Evolutionary conservation across 2,329 filamentous ascomycete genomes (phyloP).

Genomic region (Penicillium frequentans): DNA sequence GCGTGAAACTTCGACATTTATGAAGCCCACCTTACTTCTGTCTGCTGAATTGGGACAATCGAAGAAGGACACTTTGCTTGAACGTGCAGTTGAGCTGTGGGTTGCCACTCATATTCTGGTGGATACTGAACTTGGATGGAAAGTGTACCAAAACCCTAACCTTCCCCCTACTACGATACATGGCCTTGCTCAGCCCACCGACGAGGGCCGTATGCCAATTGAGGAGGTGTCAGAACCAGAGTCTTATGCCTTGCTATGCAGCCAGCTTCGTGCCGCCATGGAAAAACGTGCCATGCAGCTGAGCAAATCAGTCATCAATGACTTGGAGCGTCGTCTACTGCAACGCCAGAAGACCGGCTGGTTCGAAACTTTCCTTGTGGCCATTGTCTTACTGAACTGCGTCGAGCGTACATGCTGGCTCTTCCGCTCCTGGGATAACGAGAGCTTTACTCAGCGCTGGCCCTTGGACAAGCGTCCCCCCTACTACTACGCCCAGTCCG

Average conservation of each 20-base stretch:
- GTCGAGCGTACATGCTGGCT: slow-evolving; percentile 61
- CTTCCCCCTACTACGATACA: slow-evolving; percentile 38
- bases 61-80: slow-evolving; percentile 40
- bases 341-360: slow-evolving; percentile 57
- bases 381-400: slow-evolving; percentile 59
- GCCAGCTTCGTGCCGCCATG: slow-evolving; percentile 55
- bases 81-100: slow-evolving; percentile 57
- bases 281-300: slow-evolving; percentile 56
- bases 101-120: slow-evolving; percentile 56
- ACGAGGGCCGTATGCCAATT: slow-evolving; percentile 42
- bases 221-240: slow-evolving; percentile 41
- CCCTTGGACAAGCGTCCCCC: slow-evolving; percentile 55
- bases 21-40: slow-evolving; percentile 50
- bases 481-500: slow-evolving; percentile 56
- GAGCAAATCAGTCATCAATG: slow-evolving; percentile 57
- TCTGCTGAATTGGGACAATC: slow-evolving; percentile 39
- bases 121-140: slow-evolving; percentile 50
- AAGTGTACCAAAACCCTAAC: slow-evolving; percentile 50
- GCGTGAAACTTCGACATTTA: slow-evolving; percentile 51
- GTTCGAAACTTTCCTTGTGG: slow-evolving; percentile 61
- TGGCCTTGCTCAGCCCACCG: slow-evolving; percentile 37
- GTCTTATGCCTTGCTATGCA: slow-evolving; percentile 52
- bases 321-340: slow-evolving; percentile 60
- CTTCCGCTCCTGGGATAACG: slow-evolving; percentile 54
- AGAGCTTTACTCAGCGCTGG: slow-evolving; percentile 46